These are phyloP conservation scores for Tylopilus felleus DNA, from an alignment of 768 basidiomycete genomes.

Conservation along the genomic window DNA sequence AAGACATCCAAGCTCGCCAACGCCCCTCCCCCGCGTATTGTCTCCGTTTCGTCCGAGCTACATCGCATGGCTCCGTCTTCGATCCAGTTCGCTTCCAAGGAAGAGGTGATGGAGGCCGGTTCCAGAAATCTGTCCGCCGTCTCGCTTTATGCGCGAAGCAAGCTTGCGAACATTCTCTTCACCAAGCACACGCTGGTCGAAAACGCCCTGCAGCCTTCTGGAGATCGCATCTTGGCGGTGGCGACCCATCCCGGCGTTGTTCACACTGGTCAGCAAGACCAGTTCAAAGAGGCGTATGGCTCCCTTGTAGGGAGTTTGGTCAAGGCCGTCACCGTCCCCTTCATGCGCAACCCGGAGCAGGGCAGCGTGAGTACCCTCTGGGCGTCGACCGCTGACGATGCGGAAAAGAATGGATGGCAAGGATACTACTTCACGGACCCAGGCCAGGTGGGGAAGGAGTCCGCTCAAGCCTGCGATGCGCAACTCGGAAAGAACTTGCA, in stretches of 20 bases:
- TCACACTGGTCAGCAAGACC: not conserved
- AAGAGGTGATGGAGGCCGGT: no score
- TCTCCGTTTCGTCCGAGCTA: constrained; percentile 4
- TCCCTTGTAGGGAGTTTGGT: constrained; percentile 3
- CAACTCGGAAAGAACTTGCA: constrained; percentile 30
- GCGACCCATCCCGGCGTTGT: constrained; percentile 1
- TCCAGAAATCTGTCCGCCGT: no score
- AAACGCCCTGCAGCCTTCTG: not conserved
- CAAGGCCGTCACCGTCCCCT: constrained; percentile 22
- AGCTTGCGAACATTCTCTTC: no score
- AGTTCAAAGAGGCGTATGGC: not conserved
- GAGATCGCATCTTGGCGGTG: not conserved
- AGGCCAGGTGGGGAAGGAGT: constrained; percentile 16
- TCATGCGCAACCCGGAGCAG: constrained; percentile 28
- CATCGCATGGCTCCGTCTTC: constrained; percentile 1
- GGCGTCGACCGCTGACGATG: constrained; percentile 7
- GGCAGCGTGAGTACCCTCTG: constrained; percentile 17
- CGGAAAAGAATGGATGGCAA: constrained; percentile 17
- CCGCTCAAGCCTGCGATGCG: constrained; percentile 20
- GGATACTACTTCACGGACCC: constrained; percentile 24
- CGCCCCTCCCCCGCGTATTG: not conserved
- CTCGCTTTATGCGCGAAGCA: no score
- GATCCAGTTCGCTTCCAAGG: no score
- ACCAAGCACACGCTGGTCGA: constrained; percentile 1
- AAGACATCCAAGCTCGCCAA: not conserved